A percentile compares a stretch with the other conserved stretches of the same genome.
Conservation (phyloP, 352 stramenopile genomes). For the Globisporangium mamillatum region DNA sequence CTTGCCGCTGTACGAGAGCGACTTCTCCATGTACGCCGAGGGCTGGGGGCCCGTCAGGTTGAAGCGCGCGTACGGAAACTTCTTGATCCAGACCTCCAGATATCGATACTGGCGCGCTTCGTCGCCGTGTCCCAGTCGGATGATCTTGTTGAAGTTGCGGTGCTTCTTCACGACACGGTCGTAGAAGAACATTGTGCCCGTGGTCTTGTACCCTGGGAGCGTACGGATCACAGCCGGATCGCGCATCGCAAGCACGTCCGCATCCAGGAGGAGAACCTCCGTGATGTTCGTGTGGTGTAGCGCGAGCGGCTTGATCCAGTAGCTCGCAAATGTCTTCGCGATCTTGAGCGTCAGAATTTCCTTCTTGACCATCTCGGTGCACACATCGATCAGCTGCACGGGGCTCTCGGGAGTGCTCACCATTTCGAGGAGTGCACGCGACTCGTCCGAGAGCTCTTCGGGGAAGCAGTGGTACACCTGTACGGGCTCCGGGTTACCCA, state of each 20-base stretch:
- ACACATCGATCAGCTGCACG: conserved; percentile 48
- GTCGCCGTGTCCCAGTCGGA: conserved; percentile 21
- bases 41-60: conserved; percentile 25
- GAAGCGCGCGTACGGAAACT: conserved; percentile 56
- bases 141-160: conserved; percentile 54
- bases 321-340: conserved; percentile 37
- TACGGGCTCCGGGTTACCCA: conserved; percentile 42
- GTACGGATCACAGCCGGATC: conserved; percentile 42
- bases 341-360: conserved; percentile 31
- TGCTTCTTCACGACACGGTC: conserved; percentile 58
- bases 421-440: conserved; percentile 24
- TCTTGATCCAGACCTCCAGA: conserved; percentile 50
- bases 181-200: conserved; percentile 69
- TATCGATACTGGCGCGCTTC: conserved; percentile 33
- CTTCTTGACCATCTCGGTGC: conserved; percentile 22
- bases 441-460: conserved; percentile 32
- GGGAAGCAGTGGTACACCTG: conserved; percentile 50
- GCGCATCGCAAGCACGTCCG: conserved; percentile 37
- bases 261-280: conserved; percentile 52
- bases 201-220: conserved; percentile 38
- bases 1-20: conserved; percentile 35
- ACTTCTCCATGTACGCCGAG: conserved; percentile 32
- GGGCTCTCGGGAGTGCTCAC: conserved; percentile 26
- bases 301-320: conserved; percentile 65
- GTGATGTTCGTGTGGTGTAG: conserved; percentile 42